Base-by-base conservation (phyloP, 805 yeast genomes). In the Groenewaldozyma tartarivorans region DNA sequence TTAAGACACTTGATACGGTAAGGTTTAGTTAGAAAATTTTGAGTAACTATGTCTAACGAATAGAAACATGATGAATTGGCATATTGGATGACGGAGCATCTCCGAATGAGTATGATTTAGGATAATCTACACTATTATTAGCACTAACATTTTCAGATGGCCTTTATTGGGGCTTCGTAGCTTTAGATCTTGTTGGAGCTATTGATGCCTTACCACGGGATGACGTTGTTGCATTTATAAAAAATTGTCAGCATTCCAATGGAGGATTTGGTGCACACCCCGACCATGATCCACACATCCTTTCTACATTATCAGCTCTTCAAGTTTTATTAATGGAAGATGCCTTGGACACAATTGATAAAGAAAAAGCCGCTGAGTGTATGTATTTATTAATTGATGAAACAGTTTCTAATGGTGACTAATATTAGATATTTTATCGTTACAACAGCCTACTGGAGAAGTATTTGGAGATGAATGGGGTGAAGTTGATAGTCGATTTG, bases 381-480 rank as follows among this genome's bases (percentile, higher is more conserved):
- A 58, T 68, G 51, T 46, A 51, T 43, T n/a, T 13, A 24, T 24
- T 13, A 24, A 24, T 24, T 24, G 64, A 7, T 35, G 71, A 65
- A 42, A 13, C 13, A 9, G 30, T 7, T 5, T 20, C 9, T 13
- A 18, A 21, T 37, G 16, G 11, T 21, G 39, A 37, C 40, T 17
- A 29, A 24, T 20, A n/a, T 15, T 29, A 51, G 55, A 52, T 43
- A 47, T 66, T 6, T 39, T 49, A 2, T 55, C 63, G 1, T 58
- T 79, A 32, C 87, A 80, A 53, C 56, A 56, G 1, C 68, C 70
- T 45, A 57, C 53, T 42, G 97, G 98, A 0, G 77, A 88, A 2
- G 83, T 88, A 48, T 79, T 75, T 54, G 99, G 98, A 4, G 99
- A 92, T 56, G 58, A 73, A 36, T 90, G 81, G 58, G 96, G 96